A percentile compares a stretch with the other conserved stretches of the same genome.
Evolutionary conservation across 2,329 filamentous ascomycete genomes (phyloP).

Genomic region (Cladosporium halotolerans): DNA sequence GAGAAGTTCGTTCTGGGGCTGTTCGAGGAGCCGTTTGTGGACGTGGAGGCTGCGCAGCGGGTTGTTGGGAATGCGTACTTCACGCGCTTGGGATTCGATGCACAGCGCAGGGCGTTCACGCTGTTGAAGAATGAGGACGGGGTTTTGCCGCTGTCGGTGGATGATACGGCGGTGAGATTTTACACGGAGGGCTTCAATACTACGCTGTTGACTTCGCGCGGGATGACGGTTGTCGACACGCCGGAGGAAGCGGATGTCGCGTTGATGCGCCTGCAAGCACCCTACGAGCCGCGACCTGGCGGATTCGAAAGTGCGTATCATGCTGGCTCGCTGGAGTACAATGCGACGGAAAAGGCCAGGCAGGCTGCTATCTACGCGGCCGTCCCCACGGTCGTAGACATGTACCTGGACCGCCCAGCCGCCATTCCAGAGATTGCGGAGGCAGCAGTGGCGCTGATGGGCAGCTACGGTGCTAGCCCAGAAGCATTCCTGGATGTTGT

Average conservation of each 20-base stretch:
- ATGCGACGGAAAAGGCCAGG: slow-evolving; percentile 34
- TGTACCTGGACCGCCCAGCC: slow-evolving; percentile 40
- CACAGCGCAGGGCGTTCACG: slow-evolving; percentile 34
- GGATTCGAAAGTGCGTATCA: slow-evolving; percentile 36
- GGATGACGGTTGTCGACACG: slow-evolving; percentile 31
- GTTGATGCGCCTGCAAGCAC: slow-evolving; percentile 36
- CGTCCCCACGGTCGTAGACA: slow-evolving; percentile 40
- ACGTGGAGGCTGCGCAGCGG: slow-evolving; percentile 36
- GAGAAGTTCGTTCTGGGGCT: slow-evolving; percentile 50
- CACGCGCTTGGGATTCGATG: slow-evolving; percentile 31
- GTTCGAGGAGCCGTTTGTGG: slow-evolving; percentile 48
- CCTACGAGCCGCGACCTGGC: slow-evolving; percentile 37
- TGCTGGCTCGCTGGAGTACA: slow-evolving; percentile 39
- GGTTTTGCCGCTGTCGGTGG: slow-evolving; percentile 26
- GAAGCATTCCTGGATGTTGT: slow-evolving; percentile 42
- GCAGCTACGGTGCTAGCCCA: slow-evolving; percentile 36
- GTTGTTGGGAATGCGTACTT: slow-evolving; percentile 44
- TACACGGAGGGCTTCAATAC: slow-evolving; percentile 33
- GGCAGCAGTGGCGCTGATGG: slow-evolving; percentile 34
- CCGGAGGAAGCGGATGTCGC: slow-evolving; percentile 39
- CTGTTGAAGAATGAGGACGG: slow-evolving; percentile 33
- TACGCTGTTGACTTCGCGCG: slow-evolving; percentile 28
- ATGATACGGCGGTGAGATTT: slow-evolving; percentile 23
- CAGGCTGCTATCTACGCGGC: slow-evolving; percentile 35
- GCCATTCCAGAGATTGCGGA: slow-evolving; percentile 40